Evolutionary conservation across 139 green algal genomes (phyloP), one percentile per base, ranked within the genome.

Genomic region (Raphidocelis subcapitata): DNA sequence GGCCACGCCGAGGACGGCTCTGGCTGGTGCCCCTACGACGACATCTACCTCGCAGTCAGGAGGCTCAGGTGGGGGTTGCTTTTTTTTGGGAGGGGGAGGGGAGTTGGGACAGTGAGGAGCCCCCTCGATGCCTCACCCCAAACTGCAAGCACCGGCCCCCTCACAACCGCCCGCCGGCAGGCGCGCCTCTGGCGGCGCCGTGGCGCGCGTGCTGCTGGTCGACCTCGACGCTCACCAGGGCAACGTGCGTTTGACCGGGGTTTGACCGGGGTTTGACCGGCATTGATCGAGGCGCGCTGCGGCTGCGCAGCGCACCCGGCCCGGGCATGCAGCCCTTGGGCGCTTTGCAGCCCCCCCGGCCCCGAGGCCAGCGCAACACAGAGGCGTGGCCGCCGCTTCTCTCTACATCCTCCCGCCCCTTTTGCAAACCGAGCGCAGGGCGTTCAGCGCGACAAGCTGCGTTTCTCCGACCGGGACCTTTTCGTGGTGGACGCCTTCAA

Each of bases 201-300:
- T 91, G 0, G 63, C 74, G 18, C 73, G 72, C 5, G 72, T 87
- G 47, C 71, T 94, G 85, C 65, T 91, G 0, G 67, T 96, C 0
- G 91, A 96, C 54, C 73, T 92, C 37, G 91, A 95, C 55, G 91
- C 86, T 21, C 91, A 96, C 61, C 91, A 96, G 76, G 82, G 47
- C 16, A 66, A 67, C 63, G 84, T n/a, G 12, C 8, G 41, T 12
- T 49, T 49, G 41, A 49, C n/a, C n/a, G n/a, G n/a, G n/a, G n/a
- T n/a, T n/a, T n/a, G n/a, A n/a, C n/a, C n/a, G n/a, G n/a, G n/a
- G n/a, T n/a, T n/a, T n/a, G n/a, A n/a, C n/a, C n/a, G n/a, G n/a
- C n/a, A n/a, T n/a, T n/a, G n/a, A n/a, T n/a, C n/a, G n/a, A n/a
- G n/a, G n/a, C n/a, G n/a, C n/a, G n/a, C n/a, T n/a, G n/a, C 41